Evolutionary conservation across 2,329 filamentous ascomycete genomes (phyloP).

Genomic region (Calycina herbarum): DNA sequence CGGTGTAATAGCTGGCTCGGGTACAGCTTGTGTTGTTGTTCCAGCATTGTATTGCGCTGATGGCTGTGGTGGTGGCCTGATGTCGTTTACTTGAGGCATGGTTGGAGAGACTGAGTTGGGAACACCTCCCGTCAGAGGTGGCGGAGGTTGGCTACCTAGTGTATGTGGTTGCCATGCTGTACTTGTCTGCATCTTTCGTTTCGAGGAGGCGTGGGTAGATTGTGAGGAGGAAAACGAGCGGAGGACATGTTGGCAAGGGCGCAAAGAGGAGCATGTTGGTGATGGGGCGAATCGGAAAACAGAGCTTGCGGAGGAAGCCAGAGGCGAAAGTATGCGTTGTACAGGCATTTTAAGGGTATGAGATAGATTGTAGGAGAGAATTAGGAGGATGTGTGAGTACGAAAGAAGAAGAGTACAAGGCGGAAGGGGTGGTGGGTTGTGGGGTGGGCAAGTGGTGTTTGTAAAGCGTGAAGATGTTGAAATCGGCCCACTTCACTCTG

Average conservation of each 20-base stretch:
- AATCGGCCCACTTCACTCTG: constrained; percentile 14
- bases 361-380: neutral
- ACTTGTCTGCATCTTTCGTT: constrained; percentile 63
- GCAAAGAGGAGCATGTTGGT: constrained; percentile 36
- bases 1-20: constrained; percentile 51
- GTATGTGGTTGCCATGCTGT: constrained; percentile 63
- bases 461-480: neutral
- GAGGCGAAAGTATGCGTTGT: constrained; percentile 32
- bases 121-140: constrained; percentile 44
- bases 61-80: constrained; percentile 45
- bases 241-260: constrained; percentile 42
- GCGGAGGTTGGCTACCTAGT: constrained; percentile 55
- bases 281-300: constrained; percentile 35
- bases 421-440: neutral
- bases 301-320: constrained; percentile 35
- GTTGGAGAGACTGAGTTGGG: constrained; percentile 52
- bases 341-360: constrained; percentile 30
- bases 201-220: constrained; percentile 48
- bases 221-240: constrained; percentile 50
- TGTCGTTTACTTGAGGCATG: constrained; percentile 44
- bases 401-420: constrained; percentile 1
- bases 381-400: neutral
- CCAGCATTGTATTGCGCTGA: constrained; percentile 42
- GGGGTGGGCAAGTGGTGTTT: constrained; percentile 2
- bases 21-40: constrained; percentile 64